Base-by-base conservation (phyloP, 1,139 yeast genomes). In the Suhomyces wounanorum region DNA sequence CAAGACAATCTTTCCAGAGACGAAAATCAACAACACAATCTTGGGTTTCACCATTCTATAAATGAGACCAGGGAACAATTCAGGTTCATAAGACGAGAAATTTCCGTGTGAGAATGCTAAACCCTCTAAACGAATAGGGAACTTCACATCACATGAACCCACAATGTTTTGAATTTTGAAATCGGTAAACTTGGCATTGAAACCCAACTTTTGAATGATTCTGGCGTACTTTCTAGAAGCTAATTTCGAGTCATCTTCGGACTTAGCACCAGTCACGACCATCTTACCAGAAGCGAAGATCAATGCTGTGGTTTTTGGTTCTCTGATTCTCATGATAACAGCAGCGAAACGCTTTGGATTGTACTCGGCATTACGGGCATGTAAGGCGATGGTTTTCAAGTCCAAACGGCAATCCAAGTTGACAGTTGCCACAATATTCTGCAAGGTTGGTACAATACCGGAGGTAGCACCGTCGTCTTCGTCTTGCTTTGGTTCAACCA, bases 1-100 rank as follows among this genome's bases (percentile, higher is more conserved):
- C 63, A 94, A 79, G 53, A 94, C 99, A 73, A 94, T 94, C 72
- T 95, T 94, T 43, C 99, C 99, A 36, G 96, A 89, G 52, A 94
- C 99, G 71, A 94, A 94, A 65, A 94, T 92, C 74, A 94, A 81
- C 67, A 94, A 76, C 53, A 94, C 99, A 73, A 94, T 94, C 69
- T 94, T 94, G 21, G 99, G 99, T 69, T 94, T 94, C 64, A 94
- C 99, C 99, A 94, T 94, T 81, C 99, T 91, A 79, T 94, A 94
- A 75, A 94, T 94, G 63, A 94, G 82, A 66, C 99, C 99, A 3
- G 99, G 99, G 72, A 94, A 94, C 67, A 94, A 78, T 73, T 94
- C 99, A 5, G 99, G 99, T 73, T 94, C 99, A 68, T 94, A 94
- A 13, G 97, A 89, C 60, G 96, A 89, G 94, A 94, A 94, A 77